phyloP scores from a whole-genome alignment of 345 rosid genomes.

The Gossypium bickii region DNA sequence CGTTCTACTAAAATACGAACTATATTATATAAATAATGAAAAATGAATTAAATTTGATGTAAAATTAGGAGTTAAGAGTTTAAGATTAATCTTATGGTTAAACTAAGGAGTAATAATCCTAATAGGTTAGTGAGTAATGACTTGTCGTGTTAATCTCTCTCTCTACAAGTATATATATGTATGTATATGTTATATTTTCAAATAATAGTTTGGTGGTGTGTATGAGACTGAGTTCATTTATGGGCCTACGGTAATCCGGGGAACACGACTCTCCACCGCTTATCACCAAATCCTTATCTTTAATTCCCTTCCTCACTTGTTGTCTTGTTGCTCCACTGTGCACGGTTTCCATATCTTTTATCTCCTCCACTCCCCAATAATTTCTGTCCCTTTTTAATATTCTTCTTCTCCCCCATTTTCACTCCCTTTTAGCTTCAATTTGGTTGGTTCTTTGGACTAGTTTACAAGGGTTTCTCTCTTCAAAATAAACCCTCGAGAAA shows the following conservation, averaged over 20 bases:
- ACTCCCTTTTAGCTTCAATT: not conserved
- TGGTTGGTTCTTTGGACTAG: not conserved
- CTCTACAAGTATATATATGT: not conserved
- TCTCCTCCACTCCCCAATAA: slow-evolving; percentile 7
- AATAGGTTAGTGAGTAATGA: no score
- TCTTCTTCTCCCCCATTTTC: not conserved
- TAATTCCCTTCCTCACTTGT: not conserved
- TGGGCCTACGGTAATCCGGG: slow-evolving; percentile 10
- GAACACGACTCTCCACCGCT: slow-evolving; percentile 42
- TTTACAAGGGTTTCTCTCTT: slow-evolving; percentile 11
- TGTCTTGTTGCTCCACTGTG: slow-evolving; percentile 8
- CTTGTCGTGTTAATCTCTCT: not conserved
- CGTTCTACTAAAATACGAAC: no score
- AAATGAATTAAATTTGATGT: no score
- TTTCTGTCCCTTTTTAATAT: not conserved
- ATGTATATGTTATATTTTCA: not conserved
- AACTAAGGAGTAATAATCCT: no score
- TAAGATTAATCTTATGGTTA: no score
- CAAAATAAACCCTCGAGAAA: slow-evolving; percentile 36
- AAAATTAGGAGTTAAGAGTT: no score
- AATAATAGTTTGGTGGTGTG: not conserved
- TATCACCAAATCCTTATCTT: slow-evolving; percentile 58
- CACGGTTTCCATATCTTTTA: slow-evolving; percentile 4
- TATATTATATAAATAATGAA: no score
- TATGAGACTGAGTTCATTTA: not conserved